Conservation (phyloP, 192 early-diverging fungal species). For the Paraglomus occultum region DNA sequence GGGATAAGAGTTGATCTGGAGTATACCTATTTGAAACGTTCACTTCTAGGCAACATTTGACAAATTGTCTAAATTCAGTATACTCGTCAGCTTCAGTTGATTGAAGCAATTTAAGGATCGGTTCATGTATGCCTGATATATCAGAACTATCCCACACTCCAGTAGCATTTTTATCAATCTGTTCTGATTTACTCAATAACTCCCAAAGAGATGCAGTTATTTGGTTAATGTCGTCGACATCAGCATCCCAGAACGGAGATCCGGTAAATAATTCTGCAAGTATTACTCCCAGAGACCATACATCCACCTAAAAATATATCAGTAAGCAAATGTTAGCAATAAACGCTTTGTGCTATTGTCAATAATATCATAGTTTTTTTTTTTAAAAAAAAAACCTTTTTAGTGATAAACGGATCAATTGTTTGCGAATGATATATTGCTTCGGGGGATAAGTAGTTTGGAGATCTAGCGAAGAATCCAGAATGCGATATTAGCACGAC, state of each 20-base stretch:
- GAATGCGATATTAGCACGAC: constrained; percentile 19
- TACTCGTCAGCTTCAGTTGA: constrained; percentile 23
- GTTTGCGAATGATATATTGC: constrained; percentile 25
- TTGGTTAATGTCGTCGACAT: constrained; percentile 45
- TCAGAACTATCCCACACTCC: constrained; percentile 36
- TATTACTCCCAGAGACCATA: constrained; percentile 59
- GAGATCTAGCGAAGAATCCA: constrained; percentile 25
- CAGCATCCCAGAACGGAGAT: constrained; percentile 52
- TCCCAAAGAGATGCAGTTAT: constrained; percentile 47
- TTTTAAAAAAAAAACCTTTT: neutral
- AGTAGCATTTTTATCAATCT: constrained; percentile 32
- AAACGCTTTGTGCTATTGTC: neutral
- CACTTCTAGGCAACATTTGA: constrained; percentile 32
- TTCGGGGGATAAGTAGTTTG: constrained; percentile 28
- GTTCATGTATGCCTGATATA: constrained; percentile 46
- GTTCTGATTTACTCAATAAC: constrained; percentile 32
- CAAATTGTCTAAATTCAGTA: constrained; percentile 30
- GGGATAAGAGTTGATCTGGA: constrained; percentile 36
- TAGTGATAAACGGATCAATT: constrained; percentile 22
- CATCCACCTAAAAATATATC: constrained; percentile 41
- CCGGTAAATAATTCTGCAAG: constrained; percentile 49
- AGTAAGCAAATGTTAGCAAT: neutral
- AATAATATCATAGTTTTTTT: neutral
- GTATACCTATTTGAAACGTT: constrained; percentile 26
- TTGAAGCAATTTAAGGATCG: constrained; percentile 46